Evolutionary conservation across 257 asterid species (phyloP).

Genomic region (Forsythia suspensa): DNA sequence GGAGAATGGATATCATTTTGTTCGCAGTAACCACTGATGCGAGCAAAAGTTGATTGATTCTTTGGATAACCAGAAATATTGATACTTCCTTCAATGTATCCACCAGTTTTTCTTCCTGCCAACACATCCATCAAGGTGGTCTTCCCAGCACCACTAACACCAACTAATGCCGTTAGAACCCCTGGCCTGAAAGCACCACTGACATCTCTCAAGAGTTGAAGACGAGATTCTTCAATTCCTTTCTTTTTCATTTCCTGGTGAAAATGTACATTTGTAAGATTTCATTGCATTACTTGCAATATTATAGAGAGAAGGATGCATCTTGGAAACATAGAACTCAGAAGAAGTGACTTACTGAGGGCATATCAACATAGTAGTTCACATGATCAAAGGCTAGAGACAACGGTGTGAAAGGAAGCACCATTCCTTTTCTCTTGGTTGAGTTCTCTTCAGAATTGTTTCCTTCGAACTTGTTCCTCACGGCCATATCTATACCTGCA

Average conservation of each 20-base stretch:
- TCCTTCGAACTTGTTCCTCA: conserved; percentile 33
- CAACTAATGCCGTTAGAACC: conserved; percentile 79
- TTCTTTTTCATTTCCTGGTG: conserved; percentile 72
- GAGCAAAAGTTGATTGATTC: conserved; percentile 85
- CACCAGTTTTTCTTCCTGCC: conserved; percentile 90
- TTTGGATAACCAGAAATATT: conserved; percentile 83
- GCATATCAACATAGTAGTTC: conserved; percentile 92
- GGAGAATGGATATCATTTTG: conserved; percentile 94
- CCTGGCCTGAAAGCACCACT: conserved; percentile 94
- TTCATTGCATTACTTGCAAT: background rate
- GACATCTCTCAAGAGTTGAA: conserved; percentile 69
- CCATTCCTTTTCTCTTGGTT: conserved; percentile 71
- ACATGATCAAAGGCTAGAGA: conserved; percentile 83
- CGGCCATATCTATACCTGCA: conserved; percentile 53
- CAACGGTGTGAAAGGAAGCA: conserved; percentile 87
- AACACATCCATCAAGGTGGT: conserved; percentile 88
- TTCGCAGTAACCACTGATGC: conserved; percentile 86
- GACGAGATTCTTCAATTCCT: conserved; percentile 72
- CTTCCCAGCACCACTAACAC: conserved; percentile 94
- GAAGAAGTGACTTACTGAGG: conserved; percentile 61
- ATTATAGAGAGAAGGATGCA: background rate
- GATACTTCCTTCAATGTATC: conserved; percentile 70
- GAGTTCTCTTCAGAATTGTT: conserved; percentile 26
- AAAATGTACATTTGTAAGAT: background rate
- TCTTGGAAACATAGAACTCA: conserved; percentile 4